phyloP scores from a whole-genome alignment of 345 rosid genomes.

The Pseudoturritis turrita region DNA sequence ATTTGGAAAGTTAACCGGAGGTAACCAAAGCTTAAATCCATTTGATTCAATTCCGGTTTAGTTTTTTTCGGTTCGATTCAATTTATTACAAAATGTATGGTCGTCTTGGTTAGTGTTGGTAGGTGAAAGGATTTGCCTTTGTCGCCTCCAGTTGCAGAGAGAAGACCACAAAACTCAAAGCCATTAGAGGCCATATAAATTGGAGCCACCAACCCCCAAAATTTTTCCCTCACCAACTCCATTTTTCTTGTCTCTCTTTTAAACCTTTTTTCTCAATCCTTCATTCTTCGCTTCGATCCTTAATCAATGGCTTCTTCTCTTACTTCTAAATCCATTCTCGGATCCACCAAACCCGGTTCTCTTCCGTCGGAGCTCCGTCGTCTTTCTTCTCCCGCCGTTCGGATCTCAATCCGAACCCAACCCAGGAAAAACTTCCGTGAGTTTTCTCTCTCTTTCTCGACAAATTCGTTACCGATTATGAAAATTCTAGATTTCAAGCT shows the following conservation, averaged over 20 bases:
- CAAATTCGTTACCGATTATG: background rate
- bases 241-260: background rate
- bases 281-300: background rate
- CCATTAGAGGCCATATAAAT: background rate
- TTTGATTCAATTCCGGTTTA: too few relatives aligned
- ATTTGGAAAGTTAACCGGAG: too few relatives aligned
- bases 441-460: conserved; percentile 9
- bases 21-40: too few relatives aligned
- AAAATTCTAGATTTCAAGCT: background rate
- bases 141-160: conserved; percentile 14
- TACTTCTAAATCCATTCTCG: conserved; percentile 43
- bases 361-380: conserved; percentile 44
- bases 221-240: conserved; percentile 7
- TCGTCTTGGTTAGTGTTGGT: conserved; percentile 23
- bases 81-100: too few relatives aligned
- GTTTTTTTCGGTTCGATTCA: background rate
- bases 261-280: conserved; percentile 17
- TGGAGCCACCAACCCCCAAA: conserved; percentile 29
- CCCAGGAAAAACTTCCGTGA: conserved; percentile 49
- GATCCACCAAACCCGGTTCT: conserved; percentile 36
- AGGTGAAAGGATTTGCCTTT: background rate
- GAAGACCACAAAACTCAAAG: conserved; percentile 1
- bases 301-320: conserved; percentile 57
- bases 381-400: conserved; percentile 38
- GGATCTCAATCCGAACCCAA: conserved; percentile 40